Evolutionary conservation across 2,329 filamentous ascomycete species (phyloP), one percentile per base, ranked within the genome.

Genomic region (Zasmidium cellare): DNA sequence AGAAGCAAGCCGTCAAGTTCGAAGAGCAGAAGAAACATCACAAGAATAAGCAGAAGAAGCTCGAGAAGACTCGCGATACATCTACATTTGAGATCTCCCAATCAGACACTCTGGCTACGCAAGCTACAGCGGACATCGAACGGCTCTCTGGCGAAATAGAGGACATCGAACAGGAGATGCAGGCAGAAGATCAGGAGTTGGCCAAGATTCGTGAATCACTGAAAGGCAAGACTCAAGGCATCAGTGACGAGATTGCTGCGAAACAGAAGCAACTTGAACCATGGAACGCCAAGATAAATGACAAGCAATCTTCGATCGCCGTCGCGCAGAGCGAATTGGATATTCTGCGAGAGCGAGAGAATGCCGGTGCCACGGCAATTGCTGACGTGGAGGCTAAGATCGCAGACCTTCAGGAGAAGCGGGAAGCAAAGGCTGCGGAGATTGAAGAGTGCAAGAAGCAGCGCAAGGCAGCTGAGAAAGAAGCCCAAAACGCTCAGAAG

Each of bases 11-110:
- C 20, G 94, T 99, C 75, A 99, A 99, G 71, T 92, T 96, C 65
- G 93, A 97, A 64, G 96, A 99, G 75, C 97, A 97, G 80, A 88
- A 89, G 73, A 99, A 99, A 73, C 97, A 97, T 74, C 77, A 99
- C 64, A 80, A 84, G 1, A 88, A 88, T 69, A 99, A 99, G 78
- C 88, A 90, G 68, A 96, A 94, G 79, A 99, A 99, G 77, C 83
- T 96, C 14, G 91, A 97, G 65, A 97, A 96, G 78, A 84, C 88
- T 0, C 90, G 94, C 60, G 82, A 86, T 55, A 88, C 87, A 47
- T 91, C 90, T 59, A 90, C 90, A 62, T 87, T 88, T 57, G 86
- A 88, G 5, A 84, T 86, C 0, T 82, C 84, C 0, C 91, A 96
- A 67, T 89, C 92, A 2, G 84, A 87, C 38, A 87, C 89, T 61